Conservation (phyloP, 2,329 filamentous ascomycete genomes). For the Talaromyces atroroseus region DNA sequence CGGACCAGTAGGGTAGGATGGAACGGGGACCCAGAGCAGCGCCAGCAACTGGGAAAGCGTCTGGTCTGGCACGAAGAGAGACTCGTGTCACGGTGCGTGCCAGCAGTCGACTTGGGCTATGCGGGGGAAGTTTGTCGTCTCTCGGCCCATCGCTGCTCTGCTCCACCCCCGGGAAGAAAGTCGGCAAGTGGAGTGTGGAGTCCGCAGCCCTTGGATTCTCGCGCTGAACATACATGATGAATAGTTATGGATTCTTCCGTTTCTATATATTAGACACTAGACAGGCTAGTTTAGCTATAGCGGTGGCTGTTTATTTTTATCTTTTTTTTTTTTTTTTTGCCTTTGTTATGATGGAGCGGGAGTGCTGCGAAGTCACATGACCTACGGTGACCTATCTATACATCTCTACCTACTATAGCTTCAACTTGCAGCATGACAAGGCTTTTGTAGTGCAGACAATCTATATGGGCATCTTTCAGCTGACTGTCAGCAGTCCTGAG, state of each 20-base stretch:
- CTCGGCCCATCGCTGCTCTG: background rate
- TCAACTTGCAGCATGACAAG: background rate
- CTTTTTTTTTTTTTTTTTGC: too few relatives aligned
- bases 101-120: too few relatives aligned
- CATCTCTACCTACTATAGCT: background rate
- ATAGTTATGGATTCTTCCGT: too few relatives aligned
- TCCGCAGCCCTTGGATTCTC: background rate
- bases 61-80: background rate
- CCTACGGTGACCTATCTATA: background rate
- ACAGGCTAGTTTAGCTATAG: background rate
- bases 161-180: conserved; percentile 12
- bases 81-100: background rate
- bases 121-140: background rate
- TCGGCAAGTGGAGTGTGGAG: conserved; percentile 13
- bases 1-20: background rate
- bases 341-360: too few relatives aligned
- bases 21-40: background rate
- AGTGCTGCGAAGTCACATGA: background rate
- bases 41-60: too few relatives aligned
- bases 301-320: background rate
- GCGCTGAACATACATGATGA: too few relatives aligned
- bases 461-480: background rate
- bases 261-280: background rate
- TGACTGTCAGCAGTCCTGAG: background rate
- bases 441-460: background rate